These are phyloP conservation scores for Wickerhamomyces hampshirensis DNA, from an alignment of 805 yeast species.

Conservation along the genomic window DNA sequence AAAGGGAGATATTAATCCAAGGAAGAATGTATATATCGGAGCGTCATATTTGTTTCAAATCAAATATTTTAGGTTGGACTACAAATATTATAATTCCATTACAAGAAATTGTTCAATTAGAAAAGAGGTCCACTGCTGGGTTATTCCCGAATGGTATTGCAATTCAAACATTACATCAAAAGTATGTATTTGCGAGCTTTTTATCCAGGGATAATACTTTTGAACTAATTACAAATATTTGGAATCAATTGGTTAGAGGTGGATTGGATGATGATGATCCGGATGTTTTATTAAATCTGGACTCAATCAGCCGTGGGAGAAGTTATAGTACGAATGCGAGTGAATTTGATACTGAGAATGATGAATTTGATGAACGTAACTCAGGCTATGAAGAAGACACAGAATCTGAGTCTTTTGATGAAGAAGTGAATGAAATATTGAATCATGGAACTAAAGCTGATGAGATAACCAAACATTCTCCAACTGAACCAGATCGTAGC, in stretches of 20 bases:
- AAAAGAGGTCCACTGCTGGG: slow-evolving; percentile 81
- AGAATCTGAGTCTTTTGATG: slow-evolving; percentile 4
- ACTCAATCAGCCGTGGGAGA: slow-evolving; percentile 5
- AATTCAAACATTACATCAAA: slow-evolving; percentile 36
- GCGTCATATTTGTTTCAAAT: slow-evolving; percentile 74
- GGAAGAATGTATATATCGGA: slow-evolving; percentile 84
- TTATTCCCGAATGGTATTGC: slow-evolving; percentile 83
- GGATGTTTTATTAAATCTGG: slow-evolving; percentile 10
- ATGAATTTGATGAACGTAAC: slow-evolving; percentile 9
- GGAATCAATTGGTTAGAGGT: slow-evolving; percentile 45
- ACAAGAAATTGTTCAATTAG: slow-evolving; percentile 69
- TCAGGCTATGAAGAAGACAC: slow-evolving; percentile 11
- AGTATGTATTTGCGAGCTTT: slow-evolving; percentile 82
- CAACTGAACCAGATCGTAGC: slow-evolving; percentile 41
- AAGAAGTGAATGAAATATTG: slow-evolving; percentile 6
- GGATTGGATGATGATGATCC: slow-evolving; percentile 11
- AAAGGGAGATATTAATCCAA: slow-evolving; percentile 75
- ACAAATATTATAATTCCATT: slow-evolving; percentile 73
- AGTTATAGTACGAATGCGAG: neutral
- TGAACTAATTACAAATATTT: slow-evolving; percentile 50
- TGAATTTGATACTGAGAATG: slow-evolving; percentile 4
- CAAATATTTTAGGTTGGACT: slow-evolving; percentile 87
- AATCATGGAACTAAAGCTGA: slow-evolving; percentile 4
- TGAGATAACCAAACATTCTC: slow-evolving; percentile 33
- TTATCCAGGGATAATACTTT: slow-evolving; percentile 61